Evolutionary conservation across 352 stramenopile species (phyloP).

Genomic region (Pythium inflatum): DNA sequence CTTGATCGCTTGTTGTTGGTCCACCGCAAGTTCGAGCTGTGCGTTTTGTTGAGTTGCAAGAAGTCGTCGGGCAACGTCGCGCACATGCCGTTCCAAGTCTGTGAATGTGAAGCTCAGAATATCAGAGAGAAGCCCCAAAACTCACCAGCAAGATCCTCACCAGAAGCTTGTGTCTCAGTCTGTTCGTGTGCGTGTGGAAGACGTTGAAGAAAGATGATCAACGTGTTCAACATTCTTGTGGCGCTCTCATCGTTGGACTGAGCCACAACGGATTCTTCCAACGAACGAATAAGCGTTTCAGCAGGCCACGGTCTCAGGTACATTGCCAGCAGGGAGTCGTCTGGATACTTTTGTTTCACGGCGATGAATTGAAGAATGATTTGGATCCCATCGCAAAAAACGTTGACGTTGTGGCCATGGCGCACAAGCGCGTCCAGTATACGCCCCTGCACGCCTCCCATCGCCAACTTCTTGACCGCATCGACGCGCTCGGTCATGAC

Average conservation of each 20-base stretch:
- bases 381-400: constrained; percentile 11
- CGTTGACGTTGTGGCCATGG: constrained; percentile 2
- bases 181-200: neutral
- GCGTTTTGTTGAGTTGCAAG: neutral
- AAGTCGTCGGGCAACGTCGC: neutral
- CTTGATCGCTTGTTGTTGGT: neutral
- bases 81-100: neutral
- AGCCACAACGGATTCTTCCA: neutral
- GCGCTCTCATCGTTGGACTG: neutral
- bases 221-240: neutral
- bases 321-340: constrained; percentile 8
- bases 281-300: neutral
- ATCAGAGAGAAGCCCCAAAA: no score
- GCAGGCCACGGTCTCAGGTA: constrained; percentile 26
- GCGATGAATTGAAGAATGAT: neutral
- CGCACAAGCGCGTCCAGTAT: constrained; percentile 10
- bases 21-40: neutral
- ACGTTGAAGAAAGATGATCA: neutral
- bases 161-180: neutral
- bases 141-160: neutral
- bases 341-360: constrained; percentile 3
- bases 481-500: constrained; percentile 24
- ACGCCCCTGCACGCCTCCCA: constrained; percentile 19
- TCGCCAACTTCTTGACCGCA: constrained; percentile 17
- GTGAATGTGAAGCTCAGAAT: no score